Base-by-base conservation (phyloP, 2,329 filamentous ascomycete genomes). In the Lasiodiplodia sp. region DNA sequence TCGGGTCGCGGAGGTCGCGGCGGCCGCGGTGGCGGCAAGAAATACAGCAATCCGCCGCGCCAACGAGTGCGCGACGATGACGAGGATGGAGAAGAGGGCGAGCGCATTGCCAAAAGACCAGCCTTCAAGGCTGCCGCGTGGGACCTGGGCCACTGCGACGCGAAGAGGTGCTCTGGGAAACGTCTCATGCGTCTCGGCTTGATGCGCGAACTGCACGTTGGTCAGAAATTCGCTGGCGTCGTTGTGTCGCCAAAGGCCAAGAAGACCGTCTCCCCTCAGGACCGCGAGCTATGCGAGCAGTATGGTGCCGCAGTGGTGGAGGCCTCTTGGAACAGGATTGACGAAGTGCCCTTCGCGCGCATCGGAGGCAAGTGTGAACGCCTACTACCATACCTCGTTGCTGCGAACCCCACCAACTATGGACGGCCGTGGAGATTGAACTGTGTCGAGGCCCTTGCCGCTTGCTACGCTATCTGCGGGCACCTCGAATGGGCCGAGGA, bases 111-210 rank as follows among this genome's bases (percentile, higher is more conserved):
- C 70, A 73, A 57, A 69, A 72, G 47, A 75, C 76, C 66, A 73
- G 78, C 69, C 73, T 97, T 94, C 87, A 97, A 96, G 82, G 95
- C 96, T 60, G 96, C 95, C 69, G 97, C 95, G 80, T 99, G 96
- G 96, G 96, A 99, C 77, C 86, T 99, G 40, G 95, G 94, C 71
- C 96, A 99, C 83, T 99, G 96, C 84, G 96, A 99, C 77, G 93
- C 95, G 10, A 98, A 97, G 81, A 87, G 95, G 74, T 99, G 96
- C 82, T 97, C 94, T 0, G 96, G 96, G 38, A 99, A 99, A 84
- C 90, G 93, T 71, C 87, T 99, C 40, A 97, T 99, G 87, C 90
- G 91, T 72, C 87, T 96, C 67, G 95, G 95, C 3, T 85, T 97
- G 75, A 97, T 99, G 93, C 91, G 96, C 73, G 92, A 97, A 76